A percentile compares a stretch with the other conserved stretches of the same genome.
phyloP scores from a whole-genome alignment of 129 eudicot species.

The Tagetes erecta region DNA sequence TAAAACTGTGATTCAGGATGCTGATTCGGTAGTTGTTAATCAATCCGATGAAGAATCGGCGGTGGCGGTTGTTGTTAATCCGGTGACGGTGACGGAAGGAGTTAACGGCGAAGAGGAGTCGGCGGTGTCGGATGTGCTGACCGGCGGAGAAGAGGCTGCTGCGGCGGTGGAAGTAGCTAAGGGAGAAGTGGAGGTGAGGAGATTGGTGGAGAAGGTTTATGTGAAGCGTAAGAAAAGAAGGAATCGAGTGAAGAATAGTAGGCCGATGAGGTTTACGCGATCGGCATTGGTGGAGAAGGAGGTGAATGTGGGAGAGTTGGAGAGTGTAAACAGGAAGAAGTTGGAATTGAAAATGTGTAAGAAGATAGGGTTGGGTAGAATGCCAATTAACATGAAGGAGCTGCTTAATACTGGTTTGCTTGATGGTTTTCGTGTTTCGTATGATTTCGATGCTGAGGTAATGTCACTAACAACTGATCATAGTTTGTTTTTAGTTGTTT shows the following conservation, averaged over 20 bases:
- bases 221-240: constrained; percentile 19
- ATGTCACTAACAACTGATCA: not conserved
- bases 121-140: not conserved
- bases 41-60: constrained; percentile 16
- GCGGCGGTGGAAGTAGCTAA: constrained; percentile 11
- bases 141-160: constrained; percentile 10
- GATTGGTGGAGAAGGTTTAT: constrained; percentile 24
- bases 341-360: constrained; percentile 62
- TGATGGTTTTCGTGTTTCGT: constrained; percentile 81
- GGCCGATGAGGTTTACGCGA: constrained; percentile 62
- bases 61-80: not conserved
- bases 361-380: constrained; percentile 47
- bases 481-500: constrained; percentile 1
- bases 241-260: not conserved
- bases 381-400: constrained; percentile 62
- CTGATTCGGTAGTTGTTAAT: constrained; percentile 28
- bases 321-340: constrained; percentile 40
- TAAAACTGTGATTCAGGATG: constrained; percentile 31
- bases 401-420: constrained; percentile 88
- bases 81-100: not conserved
- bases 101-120: constrained; percentile 19
- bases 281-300: constrained; percentile 48
- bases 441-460: constrained; percentile 59
- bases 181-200: constrained; percentile 14
- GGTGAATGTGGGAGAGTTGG: constrained; percentile 28